Evolutionary conservation across 1,284 basidiomycete species (phyloP), one percentile per base, ranked within the genome.

Genomic region (Sutorius eximius): DNA sequence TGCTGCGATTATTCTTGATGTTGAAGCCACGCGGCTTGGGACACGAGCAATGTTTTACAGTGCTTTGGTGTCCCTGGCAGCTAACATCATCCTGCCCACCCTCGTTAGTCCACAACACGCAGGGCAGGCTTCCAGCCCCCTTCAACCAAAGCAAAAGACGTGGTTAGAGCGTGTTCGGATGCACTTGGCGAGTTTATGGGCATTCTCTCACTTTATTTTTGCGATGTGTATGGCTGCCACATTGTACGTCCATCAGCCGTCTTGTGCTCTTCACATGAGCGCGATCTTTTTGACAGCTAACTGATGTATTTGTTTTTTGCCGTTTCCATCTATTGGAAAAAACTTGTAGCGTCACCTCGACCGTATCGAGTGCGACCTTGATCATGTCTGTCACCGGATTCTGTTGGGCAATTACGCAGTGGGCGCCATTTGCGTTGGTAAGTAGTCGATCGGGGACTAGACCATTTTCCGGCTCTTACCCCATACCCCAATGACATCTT

Each of bases 31-130:
- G 0, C 84, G 94, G 4, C 79, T 90, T 2, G 95, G 94, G 18
- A 87, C 93, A 1, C 82, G 88, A 18, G 92, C 95, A 0, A 76
- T 97, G 49, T 87, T 97, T 67, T 86, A 82, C 63, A 87, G 87
- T 45, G 80, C 93, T 0, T 48, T 93, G 12, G 73, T 95, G 11
- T 81, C 88, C 3, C 79, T 98, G 12, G 60, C 76, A 10, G 77
- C 85, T 12, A 94, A 91, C 52, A 70, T 93, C 47, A 61, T 87
- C 24, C 72, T 94, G 12, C 95, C 95, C 0, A 78, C 83, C 45
- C 81, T 95, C 55, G 82, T 94, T 6, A 68, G 71, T 5, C 70
- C 73, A 56, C 52, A 61, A 32, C 55, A 53, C 48, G 51, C 53
- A 44, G 45, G 51, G 27, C 52, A 57, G 42, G 52, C 58, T 30